These are phyloP conservation scores for Lolium rigidum DNA, from an alignment of 176 grass and related monocot genomes.

Conservation along the genomic window DNA sequence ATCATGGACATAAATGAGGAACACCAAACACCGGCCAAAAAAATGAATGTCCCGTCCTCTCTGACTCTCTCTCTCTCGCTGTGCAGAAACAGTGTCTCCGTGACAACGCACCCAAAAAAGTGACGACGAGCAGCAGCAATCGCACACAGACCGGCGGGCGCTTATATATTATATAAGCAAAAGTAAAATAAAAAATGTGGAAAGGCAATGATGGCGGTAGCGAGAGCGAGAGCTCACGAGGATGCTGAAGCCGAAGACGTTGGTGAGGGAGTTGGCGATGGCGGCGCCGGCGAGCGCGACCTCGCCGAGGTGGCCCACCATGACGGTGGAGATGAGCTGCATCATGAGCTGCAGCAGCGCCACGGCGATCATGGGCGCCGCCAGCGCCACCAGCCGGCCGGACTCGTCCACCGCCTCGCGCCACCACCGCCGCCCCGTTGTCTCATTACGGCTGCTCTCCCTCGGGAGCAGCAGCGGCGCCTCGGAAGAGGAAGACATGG, in stretches of 20 bases:
- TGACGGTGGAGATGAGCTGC: slow-evolving; percentile 72
- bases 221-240: slow-evolving; percentile 47
- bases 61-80: too few relatives aligned
- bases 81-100: too few relatives aligned
- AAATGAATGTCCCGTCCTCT: too few relatives aligned
- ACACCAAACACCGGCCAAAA: too few relatives aligned
- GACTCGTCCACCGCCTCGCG: slow-evolving; percentile 46
- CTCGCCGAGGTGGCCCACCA: slow-evolving; percentile 77
- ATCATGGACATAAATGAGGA: too few relatives aligned
- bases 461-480: slow-evolving; percentile 42
- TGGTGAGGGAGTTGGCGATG: slow-evolving; percentile 71
- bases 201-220: too few relatives aligned
- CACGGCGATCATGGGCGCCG: slow-evolving; percentile 68
- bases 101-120: too few relatives aligned
- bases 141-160: too few relatives aligned
- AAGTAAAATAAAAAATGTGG: too few relatives aligned
- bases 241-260: slow-evolving; percentile 80
- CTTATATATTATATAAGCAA: too few relatives aligned
- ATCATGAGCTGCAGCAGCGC: slow-evolving; percentile 63
- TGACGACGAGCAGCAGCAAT: too few relatives aligned
- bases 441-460: background rate
- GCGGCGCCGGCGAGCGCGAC: slow-evolving; percentile 66
- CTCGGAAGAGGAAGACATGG: slow-evolving; percentile 44
- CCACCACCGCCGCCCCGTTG: slow-evolving; percentile 26
- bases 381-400: slow-evolving; percentile 48